Evolutionary conservation across 495 filamentous ascomycete species (phyloP).

Genomic region (Cryomyces minteri): DNA sequence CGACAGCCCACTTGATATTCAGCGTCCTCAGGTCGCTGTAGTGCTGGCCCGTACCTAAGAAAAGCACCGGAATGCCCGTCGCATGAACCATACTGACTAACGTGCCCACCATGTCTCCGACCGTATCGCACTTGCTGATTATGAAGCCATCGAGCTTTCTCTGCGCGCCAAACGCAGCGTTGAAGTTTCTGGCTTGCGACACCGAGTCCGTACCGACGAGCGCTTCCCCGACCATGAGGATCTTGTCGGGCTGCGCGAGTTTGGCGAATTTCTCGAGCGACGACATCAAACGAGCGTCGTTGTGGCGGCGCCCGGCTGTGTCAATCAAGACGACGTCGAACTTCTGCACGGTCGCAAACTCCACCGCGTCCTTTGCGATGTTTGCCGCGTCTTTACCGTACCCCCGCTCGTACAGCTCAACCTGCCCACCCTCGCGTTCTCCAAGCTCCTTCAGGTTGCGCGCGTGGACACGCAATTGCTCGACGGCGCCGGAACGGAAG

Average conservation of each 20-base stretch:
- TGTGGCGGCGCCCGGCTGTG: conserved; percentile 86
- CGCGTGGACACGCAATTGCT: conserved; percentile 88
- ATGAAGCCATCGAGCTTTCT: conserved; percentile 85
- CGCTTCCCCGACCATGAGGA: conserved; percentile 97
- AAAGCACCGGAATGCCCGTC: conserved; percentile 85
- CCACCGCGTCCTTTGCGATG: conserved; percentile 83
- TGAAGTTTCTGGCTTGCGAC: conserved; percentile 89
- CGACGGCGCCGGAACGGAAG: conserved; percentile 91
- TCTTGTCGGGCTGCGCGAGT: conserved; percentile 89
- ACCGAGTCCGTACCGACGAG: conserved; percentile 90
- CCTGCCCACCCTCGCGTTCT: conserved; percentile 58
- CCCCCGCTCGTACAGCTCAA: conserved; percentile 89
- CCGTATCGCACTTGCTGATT: conserved; percentile 95
- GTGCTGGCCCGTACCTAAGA: conserved; percentile 89
- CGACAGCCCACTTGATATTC: conserved; percentile 82
- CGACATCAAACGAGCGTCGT: conserved; percentile 88
- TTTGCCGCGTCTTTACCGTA: conserved; percentile 96
- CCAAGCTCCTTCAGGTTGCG: conserved; percentile 76
- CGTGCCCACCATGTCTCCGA: conserved; percentile 96
- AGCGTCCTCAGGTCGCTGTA: conserved; percentile 89
- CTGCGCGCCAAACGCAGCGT: conserved; percentile 68
- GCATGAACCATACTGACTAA: conserved; percentile 96
- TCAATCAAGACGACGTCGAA: conserved; percentile 95
- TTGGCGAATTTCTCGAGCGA: conserved; percentile 93
- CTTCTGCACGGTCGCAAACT: conserved; percentile 49